Percentiles rank a stretch among this genome's conserved stretches.
Conservation (phyloP, 2,329 filamentous ascomycete species). For the Neonectria hederae region DNA sequence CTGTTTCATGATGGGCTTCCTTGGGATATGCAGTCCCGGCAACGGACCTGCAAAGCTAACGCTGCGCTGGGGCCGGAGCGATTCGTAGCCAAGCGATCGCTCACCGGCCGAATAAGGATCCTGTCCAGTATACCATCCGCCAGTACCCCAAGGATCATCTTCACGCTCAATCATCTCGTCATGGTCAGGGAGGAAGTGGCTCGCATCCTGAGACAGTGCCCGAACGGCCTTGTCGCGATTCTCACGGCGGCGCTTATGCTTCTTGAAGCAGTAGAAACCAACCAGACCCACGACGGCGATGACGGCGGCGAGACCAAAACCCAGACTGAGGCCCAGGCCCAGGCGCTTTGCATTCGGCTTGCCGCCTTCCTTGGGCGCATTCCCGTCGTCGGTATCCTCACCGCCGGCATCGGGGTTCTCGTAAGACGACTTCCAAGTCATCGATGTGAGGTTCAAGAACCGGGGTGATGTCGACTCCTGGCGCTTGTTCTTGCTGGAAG, state of each 20-base stretch:
- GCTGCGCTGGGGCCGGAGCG: conserved; percentile 51
- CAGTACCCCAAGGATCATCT: conserved; percentile 43
- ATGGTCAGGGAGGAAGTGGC: conserved; percentile 54
- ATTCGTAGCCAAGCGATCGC: conserved; percentile 61
- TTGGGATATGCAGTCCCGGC: conserved; percentile 42
- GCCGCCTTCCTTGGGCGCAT: conserved; percentile 37
- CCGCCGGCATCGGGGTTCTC: conserved; percentile 52
- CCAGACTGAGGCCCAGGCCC: conserved; percentile 74
- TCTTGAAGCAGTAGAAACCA: conserved; percentile 62
- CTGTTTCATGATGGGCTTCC: conserved; percentile 47
- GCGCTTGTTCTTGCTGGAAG: conserved; percentile 47
- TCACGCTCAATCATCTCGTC: conserved; percentile 60
- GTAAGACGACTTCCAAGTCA: conserved; percentile 62
- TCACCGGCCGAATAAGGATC: conserved; percentile 55
- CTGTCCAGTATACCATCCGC: conserved; percentile 57
- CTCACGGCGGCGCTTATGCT: conserved; percentile 47
- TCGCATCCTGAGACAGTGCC: conserved; percentile 60
- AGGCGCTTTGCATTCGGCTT: conserved; percentile 47
- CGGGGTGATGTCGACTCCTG: conserved; percentile 45
- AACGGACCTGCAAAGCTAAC: conserved; percentile 22
- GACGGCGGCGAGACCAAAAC: conserved; percentile 60
- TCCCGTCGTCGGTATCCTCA: conserved; percentile 20
- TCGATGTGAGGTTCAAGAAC: conserved; percentile 68
- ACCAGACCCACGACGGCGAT: conserved; percentile 54
- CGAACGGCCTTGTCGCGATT: conserved; percentile 58